Conservation (phyloP, 2,329 filamentous ascomycete genomes). For the Cercospora zeina region DNA sequence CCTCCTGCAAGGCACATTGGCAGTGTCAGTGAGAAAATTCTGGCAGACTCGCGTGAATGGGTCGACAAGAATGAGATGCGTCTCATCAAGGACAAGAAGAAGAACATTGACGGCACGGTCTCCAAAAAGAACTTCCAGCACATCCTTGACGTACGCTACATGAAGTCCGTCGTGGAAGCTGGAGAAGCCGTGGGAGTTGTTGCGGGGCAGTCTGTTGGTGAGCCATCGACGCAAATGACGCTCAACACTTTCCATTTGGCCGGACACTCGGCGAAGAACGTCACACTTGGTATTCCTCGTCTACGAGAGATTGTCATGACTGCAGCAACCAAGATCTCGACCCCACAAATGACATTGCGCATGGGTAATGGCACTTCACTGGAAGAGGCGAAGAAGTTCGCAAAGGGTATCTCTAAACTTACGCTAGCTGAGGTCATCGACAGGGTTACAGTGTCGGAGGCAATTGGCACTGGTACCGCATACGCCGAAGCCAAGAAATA, state of each 20-base stretch:
- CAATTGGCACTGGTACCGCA: conserved; percentile 68
- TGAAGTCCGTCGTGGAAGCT: conserved; percentile 87
- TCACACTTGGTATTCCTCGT: conserved; percentile 96
- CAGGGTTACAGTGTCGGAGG: conserved; percentile 76
- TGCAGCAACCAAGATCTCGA: conserved; percentile 83
- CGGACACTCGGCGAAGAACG: conserved; percentile 97
- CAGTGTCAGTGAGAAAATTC: conserved; percentile 87
- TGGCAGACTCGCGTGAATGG: conserved; percentile 69
- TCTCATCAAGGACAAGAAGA: conserved; percentile 62
- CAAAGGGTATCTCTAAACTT: conserved; percentile 86
- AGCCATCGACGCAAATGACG: conserved; percentile 98
- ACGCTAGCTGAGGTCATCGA: conserved; percentile 83
- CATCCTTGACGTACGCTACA: conserved; percentile 87
- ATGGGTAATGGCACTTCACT: conserved; percentile 70
- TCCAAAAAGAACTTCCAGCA: conserved; percentile 75
- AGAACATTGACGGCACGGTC: conserved; percentile 48
- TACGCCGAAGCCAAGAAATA: conserved; percentile 78
- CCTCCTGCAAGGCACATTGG: conserved; percentile 77
- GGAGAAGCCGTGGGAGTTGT: conserved; percentile 97
- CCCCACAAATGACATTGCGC: conserved; percentile 83
- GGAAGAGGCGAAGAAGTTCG: conserved; percentile 73
- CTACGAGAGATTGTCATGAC: conserved; percentile 98
- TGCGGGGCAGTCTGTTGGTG: conserved; percentile 92
- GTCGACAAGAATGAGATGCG: conserved; percentile 65
- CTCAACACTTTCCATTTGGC: conserved; percentile 99